Evolutionary conservation across 345 rosid species (phyloP), one percentile per base, ranked within the genome.

Genomic region (Lenwebbia sp.): DNA sequence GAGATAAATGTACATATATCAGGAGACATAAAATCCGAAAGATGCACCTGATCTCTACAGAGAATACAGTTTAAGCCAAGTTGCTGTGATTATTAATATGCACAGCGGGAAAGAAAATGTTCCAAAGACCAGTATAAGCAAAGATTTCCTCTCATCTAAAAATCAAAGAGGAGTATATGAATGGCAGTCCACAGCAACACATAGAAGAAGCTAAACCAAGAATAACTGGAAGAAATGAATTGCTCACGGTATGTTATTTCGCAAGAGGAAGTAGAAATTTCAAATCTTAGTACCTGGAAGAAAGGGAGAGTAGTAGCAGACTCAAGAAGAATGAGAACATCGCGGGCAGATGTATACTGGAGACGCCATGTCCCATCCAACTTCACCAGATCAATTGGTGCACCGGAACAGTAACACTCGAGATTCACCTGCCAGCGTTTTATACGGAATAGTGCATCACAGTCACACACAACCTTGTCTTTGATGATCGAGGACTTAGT

Each of bases 321-420:
- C 91, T 96, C 98, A 15, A 96, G 84, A 12, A 96, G 96, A 89
- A 95, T 89, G 28, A 96, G 92, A 85, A 95, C 98, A 90, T 96
- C 99, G 21, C 94, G 91, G 25, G 99, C 99, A 86, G 99, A 95
- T 57, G 98, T 95, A 88, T 96, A 96, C 85, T 95, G 98, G 83
- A 96, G 90, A 25, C 99, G 94, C 99, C 99, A 96, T 58, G 98
- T 95, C 84, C 99, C 99, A 93, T 96, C 96, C 93, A 96, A 88
- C 91, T 87, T 84, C 88, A 75, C 88, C 83, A 95, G 26, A 90
- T 96, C 94, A 87, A 95, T 89, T n/a, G 93, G 92, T 44, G 87
- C 94, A 88, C 98, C 99, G 26, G 87, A 65, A 85, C 91, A 92
- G 91, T 83, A 93, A 52, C 94, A 93, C 91, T 96, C 98, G 83